A percentile compares a stretch with the other conserved stretches of the same genome.
Conservation (phyloP, 176 grass and related monocot species). For the Pharus latifolius region DNA sequence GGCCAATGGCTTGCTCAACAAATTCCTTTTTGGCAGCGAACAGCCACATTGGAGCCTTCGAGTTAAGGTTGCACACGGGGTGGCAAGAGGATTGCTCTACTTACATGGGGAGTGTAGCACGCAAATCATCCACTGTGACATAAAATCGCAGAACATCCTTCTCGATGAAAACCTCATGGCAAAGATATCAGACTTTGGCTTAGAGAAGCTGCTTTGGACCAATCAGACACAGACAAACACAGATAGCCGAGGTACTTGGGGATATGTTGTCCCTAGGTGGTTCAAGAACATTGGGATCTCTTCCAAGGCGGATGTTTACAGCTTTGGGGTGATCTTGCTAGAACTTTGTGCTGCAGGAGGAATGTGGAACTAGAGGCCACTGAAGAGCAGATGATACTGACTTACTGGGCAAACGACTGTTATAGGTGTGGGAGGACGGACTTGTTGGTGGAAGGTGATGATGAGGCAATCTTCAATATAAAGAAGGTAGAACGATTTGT, state of each 20-base stretch:
- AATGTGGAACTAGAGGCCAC: constrained; percentile 8
- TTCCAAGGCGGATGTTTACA: constrained; percentile 22
- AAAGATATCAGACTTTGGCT: constrained; percentile 10
- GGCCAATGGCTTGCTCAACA: constrained; percentile 13
- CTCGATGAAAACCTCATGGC: background rate
- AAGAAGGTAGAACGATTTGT: constrained; percentile 6
- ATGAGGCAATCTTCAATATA: constrained; percentile 19
- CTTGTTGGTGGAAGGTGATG: constrained; percentile 15
- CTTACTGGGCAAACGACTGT: constrained; percentile 21
- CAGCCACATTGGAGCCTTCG: constrained; percentile 10
- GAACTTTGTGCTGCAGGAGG: constrained; percentile 10
- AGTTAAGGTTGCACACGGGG: constrained; percentile 14
- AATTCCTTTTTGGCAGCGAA: background rate
- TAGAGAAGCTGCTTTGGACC: constrained; percentile 16
- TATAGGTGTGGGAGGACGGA: constrained; percentile 3
- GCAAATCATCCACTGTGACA: constrained; percentile 42
- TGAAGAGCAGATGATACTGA: constrained; percentile 9
- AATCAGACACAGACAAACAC: constrained; percentile 17
- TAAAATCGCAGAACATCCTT: constrained; percentile 46
- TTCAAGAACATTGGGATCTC: constrained; percentile 34
- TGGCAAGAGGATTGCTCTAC: constrained; percentile 24
- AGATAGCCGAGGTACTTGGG: constrained; percentile 2
- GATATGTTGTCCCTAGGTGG: constrained; percentile 20
- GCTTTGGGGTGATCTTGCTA: constrained; percentile 34
- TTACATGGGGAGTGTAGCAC: constrained; percentile 29